These are phyloP conservation scores for Pythium periplocum DNA, from an alignment of 352 stramenopile genomes.

Conservation along the genomic window DNA sequence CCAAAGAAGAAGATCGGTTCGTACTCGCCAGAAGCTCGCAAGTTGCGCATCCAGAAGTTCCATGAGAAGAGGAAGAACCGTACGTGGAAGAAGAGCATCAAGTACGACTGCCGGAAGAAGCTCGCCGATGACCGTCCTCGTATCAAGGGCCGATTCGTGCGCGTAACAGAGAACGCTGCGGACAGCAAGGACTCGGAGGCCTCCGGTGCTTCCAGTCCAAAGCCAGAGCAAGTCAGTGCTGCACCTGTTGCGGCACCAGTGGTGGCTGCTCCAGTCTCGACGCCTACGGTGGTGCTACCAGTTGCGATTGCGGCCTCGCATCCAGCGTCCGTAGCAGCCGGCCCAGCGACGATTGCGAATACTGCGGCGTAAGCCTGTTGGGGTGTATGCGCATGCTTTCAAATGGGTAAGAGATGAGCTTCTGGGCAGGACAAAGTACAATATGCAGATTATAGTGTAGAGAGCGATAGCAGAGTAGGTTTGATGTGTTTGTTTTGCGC, in stretches of 20 bases:
- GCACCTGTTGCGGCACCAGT: neutral
- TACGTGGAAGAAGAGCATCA: constrained; percentile 98
- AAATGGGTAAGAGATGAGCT: constrained; percentile 1
- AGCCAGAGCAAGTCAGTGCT: no score
- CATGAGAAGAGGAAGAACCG: constrained; percentile 95
- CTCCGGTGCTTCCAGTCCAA: no score
- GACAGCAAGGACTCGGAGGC: constrained; percentile 37
- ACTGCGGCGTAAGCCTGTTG: neutral
- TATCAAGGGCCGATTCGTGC: constrained; percentile 92
- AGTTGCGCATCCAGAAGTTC: constrained; percentile 94
- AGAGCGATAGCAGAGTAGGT: neutral
- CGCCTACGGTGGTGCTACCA: constrained; percentile 7
- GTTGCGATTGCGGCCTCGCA: neutral
- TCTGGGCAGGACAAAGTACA: constrained; percentile 1
- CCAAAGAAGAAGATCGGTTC: constrained; percentile 86
- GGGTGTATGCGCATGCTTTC: neutral
- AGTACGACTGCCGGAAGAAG: constrained; percentile 99
- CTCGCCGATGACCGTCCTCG: constrained; percentile 94
- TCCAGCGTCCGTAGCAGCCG: neutral
- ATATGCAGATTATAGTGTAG: constrained; percentile 4
- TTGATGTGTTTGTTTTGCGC: neutral
- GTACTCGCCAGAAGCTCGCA: constrained; percentile 92
- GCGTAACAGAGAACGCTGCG: constrained; percentile 52
- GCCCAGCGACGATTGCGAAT: no score
- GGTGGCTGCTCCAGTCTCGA: constrained; percentile 11